A percentile compares a stretch with the other conserved stretches of the same genome.
Conservation (phyloP, 257 asterid species). For the Primulina huaijiensis region DNA sequence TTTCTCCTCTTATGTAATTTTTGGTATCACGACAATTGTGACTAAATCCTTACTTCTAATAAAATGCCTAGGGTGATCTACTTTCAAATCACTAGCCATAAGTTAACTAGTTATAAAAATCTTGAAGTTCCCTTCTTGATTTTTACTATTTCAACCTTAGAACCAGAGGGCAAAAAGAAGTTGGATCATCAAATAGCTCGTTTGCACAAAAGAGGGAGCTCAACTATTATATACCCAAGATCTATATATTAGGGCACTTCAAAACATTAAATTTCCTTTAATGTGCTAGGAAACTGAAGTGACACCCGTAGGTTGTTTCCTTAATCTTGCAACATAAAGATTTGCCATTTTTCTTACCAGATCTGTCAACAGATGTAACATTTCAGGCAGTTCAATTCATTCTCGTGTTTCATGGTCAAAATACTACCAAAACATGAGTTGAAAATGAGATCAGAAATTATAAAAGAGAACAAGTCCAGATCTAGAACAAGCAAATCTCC, state of each 20-base stretch:
- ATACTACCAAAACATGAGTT: slow-evolving; percentile 6
- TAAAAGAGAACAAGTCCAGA: slow-evolving; percentile 25
- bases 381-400: slow-evolving; percentile 30
- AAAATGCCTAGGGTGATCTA: too few relatives aligned
- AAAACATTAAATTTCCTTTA: slow-evolving; percentile 27
- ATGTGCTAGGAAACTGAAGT: slow-evolving; percentile 40
- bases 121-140: too few relatives aligned
- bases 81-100: too few relatives aligned
- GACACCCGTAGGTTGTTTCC: slow-evolving; percentile 27
- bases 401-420: slow-evolving; percentile 24
- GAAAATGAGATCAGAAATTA: slow-evolving; percentile 15
- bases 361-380: slow-evolving; percentile 53
- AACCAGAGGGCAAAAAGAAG: too few relatives aligned
- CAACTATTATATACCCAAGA: background rate
- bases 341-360: slow-evolving; percentile 41
- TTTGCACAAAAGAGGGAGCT: background rate
- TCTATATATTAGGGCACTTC: too few relatives aligned
- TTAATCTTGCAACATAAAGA: slow-evolving; percentile 56
- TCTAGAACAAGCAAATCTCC: too few relatives aligned
- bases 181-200: too few relatives aligned
- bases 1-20: too few relatives aligned
- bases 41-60: too few relatives aligned
- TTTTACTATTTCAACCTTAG: too few relatives aligned
- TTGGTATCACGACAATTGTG: too few relatives aligned
- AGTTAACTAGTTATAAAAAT: too few relatives aligned